Evolutionary conservation across 139 green algal species (phyloP).

Genomic region (Penium margaritaceum): DNA sequence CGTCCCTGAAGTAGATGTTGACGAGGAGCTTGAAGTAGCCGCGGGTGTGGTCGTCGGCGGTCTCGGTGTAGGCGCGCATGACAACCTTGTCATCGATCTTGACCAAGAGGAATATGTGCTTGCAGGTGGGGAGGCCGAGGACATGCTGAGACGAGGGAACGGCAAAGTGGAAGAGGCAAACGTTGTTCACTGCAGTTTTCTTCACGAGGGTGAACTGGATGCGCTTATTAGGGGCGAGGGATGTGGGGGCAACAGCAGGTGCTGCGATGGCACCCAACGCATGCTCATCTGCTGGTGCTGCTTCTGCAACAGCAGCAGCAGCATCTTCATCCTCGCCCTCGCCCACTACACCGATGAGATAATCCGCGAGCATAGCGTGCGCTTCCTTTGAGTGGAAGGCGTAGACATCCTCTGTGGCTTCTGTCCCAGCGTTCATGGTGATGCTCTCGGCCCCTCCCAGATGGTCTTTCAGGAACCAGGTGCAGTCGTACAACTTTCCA

Average conservation of each 20-base stretch:
- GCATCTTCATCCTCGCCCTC: neutral
- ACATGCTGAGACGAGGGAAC: slow-evolving; percentile 73
- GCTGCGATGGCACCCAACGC: no score
- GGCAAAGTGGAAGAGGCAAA: slow-evolving; percentile 78
- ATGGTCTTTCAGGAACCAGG: slow-evolving; percentile 48
- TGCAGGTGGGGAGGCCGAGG: slow-evolving; percentile 79
- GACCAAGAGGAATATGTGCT: slow-evolving; percentile 80
- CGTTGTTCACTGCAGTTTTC: slow-evolving; percentile 76
- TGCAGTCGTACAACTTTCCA: slow-evolving; percentile 59
- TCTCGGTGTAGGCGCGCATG: slow-evolving; percentile 90
- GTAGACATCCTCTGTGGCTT: slow-evolving; percentile 52
- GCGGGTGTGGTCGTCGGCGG: slow-evolving; percentile 28
- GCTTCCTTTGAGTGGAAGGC: slow-evolving; percentile 46
- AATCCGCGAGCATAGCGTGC: slow-evolving; percentile 37
- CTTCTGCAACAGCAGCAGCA: no score
- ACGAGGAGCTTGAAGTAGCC: slow-evolving; percentile 91
- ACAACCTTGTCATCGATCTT: slow-evolving; percentile 71
- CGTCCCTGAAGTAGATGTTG: slow-evolving; percentile 66
- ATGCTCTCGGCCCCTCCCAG: slow-evolving; percentile 48
- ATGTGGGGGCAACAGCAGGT: no score
- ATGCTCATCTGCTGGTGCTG: no score
- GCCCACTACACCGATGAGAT: slow-evolving; percentile 45
- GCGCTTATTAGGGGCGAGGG: slow-evolving; percentile 72
- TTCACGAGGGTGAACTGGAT: slow-evolving; percentile 68
- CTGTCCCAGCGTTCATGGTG: slow-evolving; percentile 47